Conservation (phyloP, 2,329 filamentous ascomycete genomes). For the Talaromyces piceae region DNA sequence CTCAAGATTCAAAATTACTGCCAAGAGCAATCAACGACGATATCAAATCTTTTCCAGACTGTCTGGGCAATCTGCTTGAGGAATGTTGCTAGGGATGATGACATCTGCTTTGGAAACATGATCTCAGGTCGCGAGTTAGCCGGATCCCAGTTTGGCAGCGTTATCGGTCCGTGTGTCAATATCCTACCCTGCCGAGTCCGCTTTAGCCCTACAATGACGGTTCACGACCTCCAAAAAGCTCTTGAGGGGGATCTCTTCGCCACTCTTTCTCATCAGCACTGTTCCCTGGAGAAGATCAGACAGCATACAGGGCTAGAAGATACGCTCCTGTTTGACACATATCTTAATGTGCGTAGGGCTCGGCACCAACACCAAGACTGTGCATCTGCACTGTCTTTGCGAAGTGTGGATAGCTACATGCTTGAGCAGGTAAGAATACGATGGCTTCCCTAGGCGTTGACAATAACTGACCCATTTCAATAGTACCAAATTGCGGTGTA, state of each 20-base stretch:
- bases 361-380: neutral
- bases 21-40: neutral
- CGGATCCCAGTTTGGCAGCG: neutral
- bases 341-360: neutral
- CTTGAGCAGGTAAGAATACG: neutral
- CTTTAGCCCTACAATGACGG: neutral
- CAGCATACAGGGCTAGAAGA: neutral
- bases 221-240: neutral
- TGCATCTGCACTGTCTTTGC: neutral
- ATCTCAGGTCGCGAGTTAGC: neutral
- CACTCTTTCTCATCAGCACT: neutral
- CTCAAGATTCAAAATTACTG: neutral
- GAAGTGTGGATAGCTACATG: neutral
- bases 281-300: neutral
- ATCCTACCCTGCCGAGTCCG: neutral
- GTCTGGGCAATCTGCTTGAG: neutral
- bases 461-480: neutral
- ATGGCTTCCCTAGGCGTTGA: neutral
- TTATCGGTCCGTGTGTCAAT: neutral
- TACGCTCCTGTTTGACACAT: neutral
- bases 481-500: neutral
- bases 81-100: neutral
- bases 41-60: neutral
- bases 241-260: neutral
- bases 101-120: neutral